Base-by-base conservation (phyloP, 345 rosid genomes). In the Pistacia atlantica region DNA sequence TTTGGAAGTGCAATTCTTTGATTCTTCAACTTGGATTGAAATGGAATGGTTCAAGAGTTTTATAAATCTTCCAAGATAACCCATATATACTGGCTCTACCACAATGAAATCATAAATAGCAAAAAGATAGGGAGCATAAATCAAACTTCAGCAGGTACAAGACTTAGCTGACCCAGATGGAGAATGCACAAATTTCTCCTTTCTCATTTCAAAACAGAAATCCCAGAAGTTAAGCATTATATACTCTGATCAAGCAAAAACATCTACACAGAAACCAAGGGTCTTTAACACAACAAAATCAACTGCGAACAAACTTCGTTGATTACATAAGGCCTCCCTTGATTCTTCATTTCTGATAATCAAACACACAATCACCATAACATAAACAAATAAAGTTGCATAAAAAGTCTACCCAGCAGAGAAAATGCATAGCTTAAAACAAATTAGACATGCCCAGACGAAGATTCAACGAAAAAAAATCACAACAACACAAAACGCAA, bases 361-460 rank as follows among this genome's bases (percentile, higher is more conserved):
- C 8, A 38, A 38, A 9, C 49, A 52, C 11, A 65, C 4, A 13
- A 75, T 75, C 62, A 65, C 22, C 71, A 38, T 55, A 75, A 54
- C 64, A 42, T 51, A 28, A 51, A 65, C n/a, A 31, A 45, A 35
- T 35, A 9, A 66, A 45, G 22, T 28, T 22, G 11, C 22, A 45
- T 0, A 61, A 13, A 64, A 48, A 37, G 49, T 59, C 31, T 38
- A 65, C 71, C 68, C 33, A 37, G 65, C 37, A 55, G 55, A 38
- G 2, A 75, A 38, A 22, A 65, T 65, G 16, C 71, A 54, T 56
- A 37, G 56, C 46, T 42, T 42, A 42, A 80, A 42, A 46, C 45
- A 57, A 80, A 79, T 69, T n/a, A 52, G 72, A 35, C 48, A 77
- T 9, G 72, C 82, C 83, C 83, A 87, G 70, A 71, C 71, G 68